These are phyloP conservation scores for Metschnikowia noctiluminum DNA, from an alignment of 805 yeast species.

Conservation along the genomic window DNA sequence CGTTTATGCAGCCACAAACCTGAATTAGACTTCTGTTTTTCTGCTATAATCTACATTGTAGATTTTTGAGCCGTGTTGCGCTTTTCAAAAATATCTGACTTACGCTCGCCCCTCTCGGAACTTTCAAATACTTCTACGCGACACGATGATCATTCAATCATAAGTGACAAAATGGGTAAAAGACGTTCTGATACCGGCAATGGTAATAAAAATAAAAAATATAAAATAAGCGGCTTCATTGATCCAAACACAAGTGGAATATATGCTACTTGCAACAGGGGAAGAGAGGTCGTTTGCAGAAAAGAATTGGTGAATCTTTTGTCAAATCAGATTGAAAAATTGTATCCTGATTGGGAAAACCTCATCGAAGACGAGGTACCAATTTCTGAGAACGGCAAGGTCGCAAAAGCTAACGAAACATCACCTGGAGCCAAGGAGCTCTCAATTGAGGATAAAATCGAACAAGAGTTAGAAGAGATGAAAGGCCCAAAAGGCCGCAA, in stretches of 20 bases:
- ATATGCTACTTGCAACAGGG: slow-evolving; percentile 84
- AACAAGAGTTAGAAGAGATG: slow-evolving; percentile 65
- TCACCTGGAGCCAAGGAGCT: slow-evolving; percentile 27
- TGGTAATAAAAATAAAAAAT: slow-evolving; percentile 36
- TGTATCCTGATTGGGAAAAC: slow-evolving; percentile 24
- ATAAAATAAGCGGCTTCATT: slow-evolving; percentile 50
- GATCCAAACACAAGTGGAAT: slow-evolving; percentile 88
- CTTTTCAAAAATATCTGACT: too few species aligned
- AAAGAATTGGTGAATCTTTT: slow-evolving; percentile 65
- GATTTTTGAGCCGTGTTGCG: too few species aligned
- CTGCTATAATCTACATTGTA: too few species aligned
- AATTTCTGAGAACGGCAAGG: slow-evolving; percentile 27
- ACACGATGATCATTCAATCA: not conserved
- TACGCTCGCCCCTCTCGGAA: too few species aligned
- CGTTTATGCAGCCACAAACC: too few species aligned
- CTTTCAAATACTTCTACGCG: not conserved
- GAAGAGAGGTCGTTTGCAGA: slow-evolving; percentile 73
- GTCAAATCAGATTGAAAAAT: slow-evolving; percentile 35
- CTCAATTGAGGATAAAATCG: slow-evolving; percentile 73
- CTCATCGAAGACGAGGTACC: slow-evolving; percentile 15
- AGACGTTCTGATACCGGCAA: slow-evolving; percentile 22
- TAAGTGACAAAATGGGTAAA: slow-evolving; percentile 15
- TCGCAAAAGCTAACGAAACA: slow-evolving; percentile 8
- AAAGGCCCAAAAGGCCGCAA: slow-evolving; percentile 44
- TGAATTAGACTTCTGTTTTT: too few species aligned